Evolutionary conservation across 495 filamentous ascomycete genomes (phyloP).

Genomic region (Penicillium soppii): DNA sequence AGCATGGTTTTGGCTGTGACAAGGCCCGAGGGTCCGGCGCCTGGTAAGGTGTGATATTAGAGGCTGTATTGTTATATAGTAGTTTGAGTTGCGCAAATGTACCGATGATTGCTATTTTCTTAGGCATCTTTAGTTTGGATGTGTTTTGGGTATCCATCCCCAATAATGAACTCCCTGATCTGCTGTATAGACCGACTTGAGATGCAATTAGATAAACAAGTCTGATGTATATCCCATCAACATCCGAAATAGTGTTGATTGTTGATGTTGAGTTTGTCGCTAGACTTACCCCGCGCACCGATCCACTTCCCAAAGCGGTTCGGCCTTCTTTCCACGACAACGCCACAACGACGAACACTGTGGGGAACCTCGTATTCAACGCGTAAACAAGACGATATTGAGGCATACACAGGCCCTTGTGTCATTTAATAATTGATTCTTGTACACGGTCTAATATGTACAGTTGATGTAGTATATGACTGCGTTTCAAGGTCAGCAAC

Average conservation of each 20-base stretch:
- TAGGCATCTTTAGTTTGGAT: constrained; percentile 30
- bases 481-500: no score
- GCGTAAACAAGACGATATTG: no score
- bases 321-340: not conserved
- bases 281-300: constrained; percentile 8
- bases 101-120: constrained; percentile 71
- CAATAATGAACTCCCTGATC: no score
- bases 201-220: no score
- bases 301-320: not conserved
- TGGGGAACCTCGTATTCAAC: not conserved
- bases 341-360: not conserved
- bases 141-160: not conserved
- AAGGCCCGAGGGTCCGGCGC: constrained; percentile 79
- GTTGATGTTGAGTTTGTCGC: not conserved
- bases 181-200: no score
- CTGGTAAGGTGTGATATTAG: constrained; percentile 31
- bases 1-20: constrained; percentile 79
- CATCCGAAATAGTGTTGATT: not conserved
- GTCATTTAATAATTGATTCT: no score
- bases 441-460: no score
- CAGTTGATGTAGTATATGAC: no score
- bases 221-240: not conserved
- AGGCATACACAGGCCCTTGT: no score
- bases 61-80: not conserved
- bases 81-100: constrained; percentile 12